Percentiles rank a stretch among this genome's conserved stretches.
These are phyloP conservation scores for Podospora conica DNA, from an alignment of 495 filamentous ascomycete species.

Conservation along the genomic window DNA sequence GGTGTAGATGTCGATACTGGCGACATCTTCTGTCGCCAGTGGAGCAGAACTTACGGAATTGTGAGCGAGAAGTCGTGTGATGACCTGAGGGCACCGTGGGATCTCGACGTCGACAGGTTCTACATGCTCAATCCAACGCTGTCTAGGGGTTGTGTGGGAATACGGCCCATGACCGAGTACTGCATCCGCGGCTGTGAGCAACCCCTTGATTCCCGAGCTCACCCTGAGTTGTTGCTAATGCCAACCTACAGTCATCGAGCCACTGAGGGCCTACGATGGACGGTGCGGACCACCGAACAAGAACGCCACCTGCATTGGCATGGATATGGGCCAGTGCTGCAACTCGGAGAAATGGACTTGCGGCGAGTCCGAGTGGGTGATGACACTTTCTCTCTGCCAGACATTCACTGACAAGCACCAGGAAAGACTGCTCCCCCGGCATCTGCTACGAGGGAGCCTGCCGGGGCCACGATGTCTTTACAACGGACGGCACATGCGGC, in stretches of 20 bases:
- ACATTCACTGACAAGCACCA: neutral
- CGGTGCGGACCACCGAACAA: neutral
- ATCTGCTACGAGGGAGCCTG: constrained; percentile 26
- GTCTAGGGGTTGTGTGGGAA: neutral
- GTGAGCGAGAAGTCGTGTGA: neutral
- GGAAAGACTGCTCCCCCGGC: constrained; percentile 10
- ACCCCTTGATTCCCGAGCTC: too few species aligned
- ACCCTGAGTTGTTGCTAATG: neutral
- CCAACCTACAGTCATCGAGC: neutral
- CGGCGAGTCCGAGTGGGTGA: neutral
- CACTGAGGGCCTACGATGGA: neutral
- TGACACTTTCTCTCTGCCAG: neutral
- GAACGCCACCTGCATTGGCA: neutral
- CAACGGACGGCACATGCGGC: constrained; percentile 23
- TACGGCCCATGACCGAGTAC: neutral
- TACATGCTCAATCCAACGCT: neutral
- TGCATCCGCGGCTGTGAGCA: neutral
- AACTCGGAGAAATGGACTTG: constrained; percentile 4
- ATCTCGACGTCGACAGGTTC: neutral
- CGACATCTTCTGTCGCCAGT: neutral
- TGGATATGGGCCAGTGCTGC: neutral
- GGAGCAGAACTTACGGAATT: neutral
- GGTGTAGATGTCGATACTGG: neutral
- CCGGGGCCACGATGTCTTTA: constrained; percentile 12
- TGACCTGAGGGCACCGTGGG: neutral